Percentiles rank a stretch among this genome's conserved stretches.
phyloP scores from a whole-genome alignment of 352 stramenopile genomes.

The Globisporangium apiculatum region DNA sequence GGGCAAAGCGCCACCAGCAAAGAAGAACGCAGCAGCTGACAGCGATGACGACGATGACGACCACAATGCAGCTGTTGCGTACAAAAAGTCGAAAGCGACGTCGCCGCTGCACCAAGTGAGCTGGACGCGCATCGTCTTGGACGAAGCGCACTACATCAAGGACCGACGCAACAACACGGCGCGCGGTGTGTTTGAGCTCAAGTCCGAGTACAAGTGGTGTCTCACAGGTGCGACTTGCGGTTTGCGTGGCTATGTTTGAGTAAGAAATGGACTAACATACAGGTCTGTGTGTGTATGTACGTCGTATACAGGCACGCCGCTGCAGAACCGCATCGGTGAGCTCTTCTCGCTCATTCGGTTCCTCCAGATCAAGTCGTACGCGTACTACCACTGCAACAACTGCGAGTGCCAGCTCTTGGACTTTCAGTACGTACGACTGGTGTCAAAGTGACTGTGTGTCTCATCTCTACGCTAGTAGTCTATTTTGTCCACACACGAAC shows the following conservation, averaged over 20 bases:
- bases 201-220: slow-evolving; percentile 96
- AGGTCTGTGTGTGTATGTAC: not conserved
- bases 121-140: slow-evolving; percentile 97
- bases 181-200: slow-evolving; percentile 95
- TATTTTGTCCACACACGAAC: not conserved
- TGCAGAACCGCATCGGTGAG: slow-evolving; percentile 93
- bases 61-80: slow-evolving; percentile 4
- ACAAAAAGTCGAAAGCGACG: slow-evolving; percentile 34
- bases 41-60: slow-evolving; percentile 31
- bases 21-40: slow-evolving; percentile 11
- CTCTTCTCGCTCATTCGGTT: slow-evolving; percentile 98
- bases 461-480: not conserved
- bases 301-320: slow-evolving; percentile 62
- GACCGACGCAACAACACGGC: slow-evolving; percentile 91
- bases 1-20: slow-evolving; percentile 14
- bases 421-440: slow-evolving; percentile 81
- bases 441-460: not conserved
- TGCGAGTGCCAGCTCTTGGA: slow-evolving; percentile 96
- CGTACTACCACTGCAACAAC: slow-evolving; percentile 96
- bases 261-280: not conserved
- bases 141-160: slow-evolving; percentile 96
- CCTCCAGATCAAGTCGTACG: slow-evolving; percentile 95
- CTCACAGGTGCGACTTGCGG: slow-evolving; percentile 83
- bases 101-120: slow-evolving; percentile 91
- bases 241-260: not conserved